Evolutionary conservation across 2,329 filamentous ascomycete species (phyloP), one percentile per base, ranked within the genome.

Genomic region (Aureobasidium subglaciale): DNA sequence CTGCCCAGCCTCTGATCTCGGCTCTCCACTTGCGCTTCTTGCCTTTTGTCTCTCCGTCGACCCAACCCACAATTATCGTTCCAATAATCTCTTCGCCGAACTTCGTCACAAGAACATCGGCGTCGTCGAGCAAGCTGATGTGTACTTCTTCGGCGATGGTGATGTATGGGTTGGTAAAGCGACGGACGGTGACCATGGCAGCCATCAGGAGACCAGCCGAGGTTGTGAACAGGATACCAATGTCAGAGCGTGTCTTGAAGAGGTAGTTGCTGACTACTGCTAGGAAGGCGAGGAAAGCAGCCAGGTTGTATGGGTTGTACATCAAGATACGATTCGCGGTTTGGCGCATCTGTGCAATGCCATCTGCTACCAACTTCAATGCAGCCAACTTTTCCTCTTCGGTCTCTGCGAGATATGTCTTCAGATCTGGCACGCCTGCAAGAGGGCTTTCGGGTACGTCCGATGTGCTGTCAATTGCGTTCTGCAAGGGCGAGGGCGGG

Each of bases 1-100:
- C 88, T 2, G 89, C 92, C 90, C 90, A 96, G 1, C 87, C 90
- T 25, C 87, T 81, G 56, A 96, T 85, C 45, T 90, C 75, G 8
- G 85, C 87, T 59, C 79, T 80, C 52, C 85, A 86, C 61, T 74
- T 74, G 62, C 74, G 72, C 58, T 74, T 64, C 64, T 70, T 70
- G 63, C 72, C 67, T 67, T 62, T 76, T 63, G 69, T 69, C 72
- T 72, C 65, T 65, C 66, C 69, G 64, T 69, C 73, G 62, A 86
- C 80, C 64, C 88, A 80, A 11, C 83, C 80, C 52, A 95, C 68
- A 4, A 93, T 79, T 20, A 89, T 67, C 0, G 86, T 80, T 4
- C 85, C 89, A 59, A 93, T 85, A 35, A 93, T 73, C 54, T 85
- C 80, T 7, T 79, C 73, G 15, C 86, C 86, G 67, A 81, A 86